Evolutionary conservation across 2,329 filamentous ascomycete species (phyloP).

Genomic region (Verticillium alfalfae): DNA sequence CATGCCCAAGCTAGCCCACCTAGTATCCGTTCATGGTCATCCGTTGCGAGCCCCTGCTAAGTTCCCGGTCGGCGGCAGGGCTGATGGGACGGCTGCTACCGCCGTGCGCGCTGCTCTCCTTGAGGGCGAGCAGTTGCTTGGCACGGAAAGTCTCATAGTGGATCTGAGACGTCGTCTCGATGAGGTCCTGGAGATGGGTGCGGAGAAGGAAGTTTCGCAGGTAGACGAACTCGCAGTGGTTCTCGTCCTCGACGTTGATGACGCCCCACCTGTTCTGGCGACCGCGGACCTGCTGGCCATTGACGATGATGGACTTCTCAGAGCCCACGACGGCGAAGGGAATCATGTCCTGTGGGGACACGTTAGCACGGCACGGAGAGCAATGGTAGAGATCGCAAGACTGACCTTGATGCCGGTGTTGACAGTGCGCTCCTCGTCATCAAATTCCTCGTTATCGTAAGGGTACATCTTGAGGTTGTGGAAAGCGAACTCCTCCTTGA

Average conservation of each 20-base stretch:
- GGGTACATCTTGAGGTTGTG: slow-evolving; percentile 99
- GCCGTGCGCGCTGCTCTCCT: slow-evolving; percentile 91
- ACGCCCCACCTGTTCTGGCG: slow-evolving; percentile 99
- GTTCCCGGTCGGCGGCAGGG: slow-evolving; percentile 86
- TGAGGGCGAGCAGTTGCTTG: slow-evolving; percentile 95
- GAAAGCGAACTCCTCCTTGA: slow-evolving; percentile 99
- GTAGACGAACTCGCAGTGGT: slow-evolving; percentile 99
- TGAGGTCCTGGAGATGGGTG: slow-evolving; percentile 96
- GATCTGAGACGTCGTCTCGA: slow-evolving; percentile 98
- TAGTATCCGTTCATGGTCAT: slow-evolving; percentile 99
- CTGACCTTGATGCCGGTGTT: slow-evolving; percentile 93
- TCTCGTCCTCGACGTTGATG: slow-evolving; percentile 99
- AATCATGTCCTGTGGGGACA: slow-evolving; percentile 65
- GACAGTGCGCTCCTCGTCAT: slow-evolving; percentile 89
- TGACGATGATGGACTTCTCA: slow-evolving; percentile 95
- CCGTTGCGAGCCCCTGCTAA: slow-evolving; percentile 94
- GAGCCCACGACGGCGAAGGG: slow-evolving; percentile 98
- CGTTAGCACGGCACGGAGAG: slow-evolving; percentile 22
- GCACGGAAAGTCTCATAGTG: slow-evolving; percentile 99
- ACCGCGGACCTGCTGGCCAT: slow-evolving; percentile 93
- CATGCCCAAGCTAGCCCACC: slow-evolving; percentile 9
- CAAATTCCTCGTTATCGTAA: slow-evolving; percentile 98
- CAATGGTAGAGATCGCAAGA: background rate
- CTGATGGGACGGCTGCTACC: slow-evolving; percentile 88
- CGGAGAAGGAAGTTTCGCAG: slow-evolving; percentile 97